Percentiles rank a stretch among this genome's conserved stretches.
These are phyloP conservation scores for Globisporangium acanthophoron DNA, from an alignment of 352 stramenopile species.

Conservation along the genomic window DNA sequence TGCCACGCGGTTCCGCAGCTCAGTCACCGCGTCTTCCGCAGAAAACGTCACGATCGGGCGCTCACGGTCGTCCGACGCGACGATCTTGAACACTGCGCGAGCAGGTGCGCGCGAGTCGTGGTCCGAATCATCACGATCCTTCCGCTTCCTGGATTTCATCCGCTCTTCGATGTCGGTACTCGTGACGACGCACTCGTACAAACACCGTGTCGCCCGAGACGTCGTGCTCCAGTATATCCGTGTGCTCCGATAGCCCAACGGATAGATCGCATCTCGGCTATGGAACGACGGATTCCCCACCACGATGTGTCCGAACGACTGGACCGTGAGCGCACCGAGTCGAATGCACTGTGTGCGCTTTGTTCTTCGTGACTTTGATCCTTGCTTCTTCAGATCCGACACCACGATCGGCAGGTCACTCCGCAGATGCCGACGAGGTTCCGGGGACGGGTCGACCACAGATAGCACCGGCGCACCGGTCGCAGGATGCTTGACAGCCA, in stretches of 20 bases:
- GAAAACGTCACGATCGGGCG: constrained; percentile 60
- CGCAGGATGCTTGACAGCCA: not conserved
- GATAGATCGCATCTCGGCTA: constrained; percentile 80
- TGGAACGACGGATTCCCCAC: constrained; percentile 84
- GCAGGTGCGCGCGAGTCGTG: constrained; percentile 11
- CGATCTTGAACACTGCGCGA: constrained; percentile 70
- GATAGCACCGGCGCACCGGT: constrained; percentile 20
- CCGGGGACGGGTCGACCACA: constrained; percentile 37
- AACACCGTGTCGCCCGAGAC: constrained; percentile 47
- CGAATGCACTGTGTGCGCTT: constrained; percentile 60
- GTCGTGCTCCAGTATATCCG: constrained; percentile 91
- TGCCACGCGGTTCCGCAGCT: constrained; percentile 66
- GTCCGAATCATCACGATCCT: not conserved
- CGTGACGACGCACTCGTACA: constrained; percentile 91
- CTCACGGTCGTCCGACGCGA: constrained; percentile 57
- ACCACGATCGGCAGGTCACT: constrained; percentile 34
- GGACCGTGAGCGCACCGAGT: constrained; percentile 71
- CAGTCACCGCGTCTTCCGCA: constrained; percentile 61
- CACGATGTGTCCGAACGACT: constrained; percentile 76
- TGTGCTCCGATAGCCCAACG: constrained; percentile 86
- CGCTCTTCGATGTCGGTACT: constrained; percentile 68
- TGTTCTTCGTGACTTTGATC: constrained; percentile 32
- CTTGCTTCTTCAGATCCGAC: constrained; percentile 63
- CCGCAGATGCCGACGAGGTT: constrained; percentile 35
- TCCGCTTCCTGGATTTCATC: constrained; percentile 7